These are phyloP conservation scores for Claviceps sp. DNA, from an alignment of 2,329 filamentous ascomycete species.

Conservation along the genomic window DNA sequence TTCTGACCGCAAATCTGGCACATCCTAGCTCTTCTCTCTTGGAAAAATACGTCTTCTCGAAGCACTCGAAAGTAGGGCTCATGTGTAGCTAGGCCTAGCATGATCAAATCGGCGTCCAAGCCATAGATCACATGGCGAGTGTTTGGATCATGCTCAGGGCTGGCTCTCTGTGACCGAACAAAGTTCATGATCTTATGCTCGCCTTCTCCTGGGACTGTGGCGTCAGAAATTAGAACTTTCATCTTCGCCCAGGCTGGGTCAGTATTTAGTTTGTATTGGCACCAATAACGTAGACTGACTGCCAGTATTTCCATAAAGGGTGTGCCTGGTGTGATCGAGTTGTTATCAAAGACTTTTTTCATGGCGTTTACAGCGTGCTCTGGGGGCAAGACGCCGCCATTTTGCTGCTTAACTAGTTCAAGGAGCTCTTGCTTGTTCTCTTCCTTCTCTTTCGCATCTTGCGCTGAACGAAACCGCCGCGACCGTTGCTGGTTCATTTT, in stretches of 20 bases:
- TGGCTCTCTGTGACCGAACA: constrained; percentile 81
- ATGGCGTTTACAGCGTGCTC: constrained; percentile 47
- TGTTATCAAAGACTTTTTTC: constrained; percentile 87
- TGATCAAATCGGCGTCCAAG: constrained; percentile 94
- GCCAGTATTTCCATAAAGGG: constrained; percentile 98
- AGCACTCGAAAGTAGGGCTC: constrained; percentile 94
- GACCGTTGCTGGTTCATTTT: constrained; percentile 99
- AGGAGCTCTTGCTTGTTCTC: constrained; percentile 79
- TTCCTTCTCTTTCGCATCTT: constrained; percentile 89
- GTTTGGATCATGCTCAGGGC: constrained; percentile 86
- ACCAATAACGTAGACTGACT: constrained; percentile 85
- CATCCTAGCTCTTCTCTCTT: constrained; percentile 67
- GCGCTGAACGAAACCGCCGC: constrained; percentile 83
- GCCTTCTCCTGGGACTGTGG: constrained; percentile 91
- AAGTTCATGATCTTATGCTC: constrained; percentile 99
- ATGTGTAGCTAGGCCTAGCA: constrained; percentile 93
- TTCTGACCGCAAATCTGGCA: constrained; percentile 87
- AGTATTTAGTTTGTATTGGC: constrained; percentile 92
- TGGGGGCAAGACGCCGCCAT: constrained; percentile 48
- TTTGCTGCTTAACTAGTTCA: constrained; percentile 71
- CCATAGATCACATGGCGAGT: constrained; percentile 97
- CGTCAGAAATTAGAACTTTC: constrained; percentile 97
- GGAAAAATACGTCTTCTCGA: constrained; percentile 91
- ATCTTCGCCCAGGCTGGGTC: constrained; percentile 91
- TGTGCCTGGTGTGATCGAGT: constrained; percentile 84